Conservation (phyloP, 2,329 filamentous ascomycete species). For the Tolypocladium ophioglossoides region DNA sequence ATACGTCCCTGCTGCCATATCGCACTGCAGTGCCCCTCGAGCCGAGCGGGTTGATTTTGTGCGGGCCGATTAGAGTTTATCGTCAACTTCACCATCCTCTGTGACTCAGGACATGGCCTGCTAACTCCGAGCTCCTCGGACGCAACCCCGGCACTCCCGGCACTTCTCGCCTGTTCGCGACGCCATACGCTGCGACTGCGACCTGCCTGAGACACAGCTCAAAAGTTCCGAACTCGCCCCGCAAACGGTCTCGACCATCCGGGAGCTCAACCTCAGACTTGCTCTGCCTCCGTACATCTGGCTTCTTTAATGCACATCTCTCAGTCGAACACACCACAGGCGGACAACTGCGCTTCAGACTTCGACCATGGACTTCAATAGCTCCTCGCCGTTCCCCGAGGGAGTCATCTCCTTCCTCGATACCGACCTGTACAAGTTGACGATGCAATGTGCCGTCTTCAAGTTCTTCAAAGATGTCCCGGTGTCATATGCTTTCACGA, state of each 20-base stretch:
- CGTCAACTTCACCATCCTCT: not conserved
- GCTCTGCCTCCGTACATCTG: not conserved
- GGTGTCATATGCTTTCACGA: slow-evolving; percentile 90
- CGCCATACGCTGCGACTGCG: not conserved
- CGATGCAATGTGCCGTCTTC: slow-evolving; percentile 95
- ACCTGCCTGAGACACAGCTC: not conserved
- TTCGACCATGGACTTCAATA: slow-evolving; percentile 51
- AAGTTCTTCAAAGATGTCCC: slow-evolving; percentile 78
- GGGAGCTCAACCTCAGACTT: not conserved
- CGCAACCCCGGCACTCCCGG: not conserved
- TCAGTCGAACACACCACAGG: no score
- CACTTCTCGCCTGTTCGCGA: not conserved
- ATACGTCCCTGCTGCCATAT: slow-evolving; percentile 1
- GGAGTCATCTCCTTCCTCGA: slow-evolving; percentile 76
- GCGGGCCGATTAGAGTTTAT: not conserved
- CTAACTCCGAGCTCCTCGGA: not conserved
- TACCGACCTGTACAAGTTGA: slow-evolving; percentile 87
- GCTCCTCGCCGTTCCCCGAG: slow-evolving; percentile 56
- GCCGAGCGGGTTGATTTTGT: not conserved
- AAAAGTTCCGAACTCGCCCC: not conserved
- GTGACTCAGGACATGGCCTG: not conserved
- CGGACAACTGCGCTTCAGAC: not conserved
- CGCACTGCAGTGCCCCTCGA: not conserved
- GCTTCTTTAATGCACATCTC: not conserved
- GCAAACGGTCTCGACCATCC: not conserved